Base-by-base conservation (phyloP, 176 grass and related monocot species). In the Oryza australiensis region DNA sequence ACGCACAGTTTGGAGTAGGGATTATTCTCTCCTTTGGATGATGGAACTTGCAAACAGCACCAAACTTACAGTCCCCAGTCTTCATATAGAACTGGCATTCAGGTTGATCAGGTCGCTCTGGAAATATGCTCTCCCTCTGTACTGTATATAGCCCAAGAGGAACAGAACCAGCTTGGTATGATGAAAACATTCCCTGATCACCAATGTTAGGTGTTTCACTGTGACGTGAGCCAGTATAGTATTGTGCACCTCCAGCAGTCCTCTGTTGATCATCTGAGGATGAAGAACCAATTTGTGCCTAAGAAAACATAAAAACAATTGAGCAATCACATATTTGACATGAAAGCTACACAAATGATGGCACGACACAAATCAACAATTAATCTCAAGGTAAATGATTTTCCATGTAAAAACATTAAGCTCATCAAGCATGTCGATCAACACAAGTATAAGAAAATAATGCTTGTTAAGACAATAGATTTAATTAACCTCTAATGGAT, bases 71-170 rank as follows among this genome's bases (percentile, higher is more conserved):
- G 45, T 97, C 94, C 63, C 94, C 94, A 3, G 94, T 97, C 68
- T 97, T 97, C 86, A 97, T 93, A 72, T 97, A 97, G 64, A 93
- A 97, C 72, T 93, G 94, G 29, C 94, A 97, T 78, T 97, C 94
- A 72, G 94, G 94, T 85, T 97, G 94, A 62, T 87, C 94, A 33
- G 94, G 94, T 85, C 94, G 90, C 57, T 97, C 90, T 35, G 94
- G 94, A 86, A 97, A 97, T 82, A 97, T 75, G 55, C 83, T 91
- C 77, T 97, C 94, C 83, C 94, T 91, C 10, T 82, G 91, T 69
- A 97, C 74, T 60, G 91, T 74, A 91, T 97, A 93, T 41, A 93
- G 63, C 37, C 90, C 90, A 67, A 89, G 78, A 43, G 90, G 66
- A 75, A 97, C 74, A 66, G 94, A 91, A 42, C 90, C 84, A 82